Evolutionary conservation across 208 protist genomes (phyloP).

Genomic region (Trypanosoma conorhini): DNA sequence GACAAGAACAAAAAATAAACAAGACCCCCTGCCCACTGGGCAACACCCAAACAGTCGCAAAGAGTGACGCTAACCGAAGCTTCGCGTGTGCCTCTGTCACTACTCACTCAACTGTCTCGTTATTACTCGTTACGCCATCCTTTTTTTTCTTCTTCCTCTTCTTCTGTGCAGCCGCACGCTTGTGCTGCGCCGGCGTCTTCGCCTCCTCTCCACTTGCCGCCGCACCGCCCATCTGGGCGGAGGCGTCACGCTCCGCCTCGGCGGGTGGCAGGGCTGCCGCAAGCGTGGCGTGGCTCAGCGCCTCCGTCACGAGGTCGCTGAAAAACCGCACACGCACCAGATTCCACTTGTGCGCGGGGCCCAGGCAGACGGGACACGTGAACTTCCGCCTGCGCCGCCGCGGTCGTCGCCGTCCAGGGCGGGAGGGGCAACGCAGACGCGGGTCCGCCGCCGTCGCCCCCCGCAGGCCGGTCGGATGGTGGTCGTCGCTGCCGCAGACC

Average conservation of each 20-base stretch:
- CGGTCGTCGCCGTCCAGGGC: neutral
- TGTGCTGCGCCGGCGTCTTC: no score
- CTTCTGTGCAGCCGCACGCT: neutral
- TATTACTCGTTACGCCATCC: no score
- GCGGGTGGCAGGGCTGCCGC: neutral
- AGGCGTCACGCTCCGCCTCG: neutral
- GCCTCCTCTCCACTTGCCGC: neutral
- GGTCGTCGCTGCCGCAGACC: neutral
- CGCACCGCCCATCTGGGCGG: neutral
- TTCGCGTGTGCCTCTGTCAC: no score
- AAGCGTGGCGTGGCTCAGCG: conserved; percentile 10
- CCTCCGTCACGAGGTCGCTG: conserved; percentile 36
- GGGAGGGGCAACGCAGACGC: neutral
- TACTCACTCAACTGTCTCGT: no score
- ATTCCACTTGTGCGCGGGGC: conserved; percentile 73
- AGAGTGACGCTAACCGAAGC: neutral
- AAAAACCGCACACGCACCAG: conserved; percentile 51
- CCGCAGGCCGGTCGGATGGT: neutral
- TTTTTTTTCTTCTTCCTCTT: no score
- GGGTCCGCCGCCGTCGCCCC: neutral
- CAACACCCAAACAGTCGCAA: neutral
- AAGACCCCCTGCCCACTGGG: no score
- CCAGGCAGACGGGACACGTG: conserved; percentile 61
- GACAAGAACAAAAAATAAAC: no score
- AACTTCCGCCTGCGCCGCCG: conserved; percentile 26